These are phyloP conservation scores for Begonia fuchsioides DNA, from an alignment of 306 rosid species.

Conservation along the genomic window DNA sequence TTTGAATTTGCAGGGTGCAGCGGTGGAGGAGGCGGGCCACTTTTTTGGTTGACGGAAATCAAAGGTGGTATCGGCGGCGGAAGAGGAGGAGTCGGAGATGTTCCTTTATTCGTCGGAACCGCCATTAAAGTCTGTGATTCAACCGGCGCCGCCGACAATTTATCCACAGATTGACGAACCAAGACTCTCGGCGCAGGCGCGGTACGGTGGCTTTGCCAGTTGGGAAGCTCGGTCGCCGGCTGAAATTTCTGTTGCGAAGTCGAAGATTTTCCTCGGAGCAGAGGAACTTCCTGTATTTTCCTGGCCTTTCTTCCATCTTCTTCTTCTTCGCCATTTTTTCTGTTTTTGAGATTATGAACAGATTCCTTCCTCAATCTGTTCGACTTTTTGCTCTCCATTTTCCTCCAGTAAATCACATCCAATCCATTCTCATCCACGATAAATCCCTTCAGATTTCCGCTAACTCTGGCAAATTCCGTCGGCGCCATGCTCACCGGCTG, in stretches of 20 bases:
- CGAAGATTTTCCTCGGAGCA: conserved; percentile 46
- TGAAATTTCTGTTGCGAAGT: conserved; percentile 22
- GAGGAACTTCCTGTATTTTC: conserved; percentile 28
- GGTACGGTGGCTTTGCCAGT: conserved; percentile 9
- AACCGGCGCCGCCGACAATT: conserved; percentile 11
- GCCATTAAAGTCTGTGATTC: conserved; percentile 8
- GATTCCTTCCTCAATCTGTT: conserved; percentile 15
- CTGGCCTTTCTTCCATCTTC: conserved; percentile 11
- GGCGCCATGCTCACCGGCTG: conserved; percentile 19
- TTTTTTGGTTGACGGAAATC: background rate
- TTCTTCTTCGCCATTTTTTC: conserved; percentile 4
- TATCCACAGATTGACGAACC: too few relatives aligned
- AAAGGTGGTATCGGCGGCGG: conserved; percentile 6
- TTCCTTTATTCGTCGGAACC: conserved; percentile 4
- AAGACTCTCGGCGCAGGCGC: background rate
- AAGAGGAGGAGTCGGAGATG: conserved; percentile 6
- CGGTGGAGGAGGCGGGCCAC: conserved; percentile 20
- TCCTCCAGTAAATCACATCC: conserved; percentile 60
- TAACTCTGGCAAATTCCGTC: conserved; percentile 22
- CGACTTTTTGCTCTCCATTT: conserved; percentile 21
- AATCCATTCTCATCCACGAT: conserved; percentile 60
- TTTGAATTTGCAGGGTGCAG: conserved; percentile 9
- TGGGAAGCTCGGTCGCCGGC: conserved; percentile 15
- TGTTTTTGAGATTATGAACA: background rate
- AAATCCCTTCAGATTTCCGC: conserved; percentile 35